These are phyloP conservation scores for Triticum aestivum DNA, from an alignment of 176 grass and related monocot genomes.

Conservation along the genomic window IWGSC_CS_RefSeq_v2.1 NC_057799.1:635255724-635256223, in stretches of 20 bases:
- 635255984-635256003: not conserved
- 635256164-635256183: not conserved
- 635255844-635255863: conserved; percentile 2
- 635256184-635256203: not conserved
- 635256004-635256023: not conserved
- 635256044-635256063: not conserved
- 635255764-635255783: not conserved
- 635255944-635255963: not conserved
- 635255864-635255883: not conserved
- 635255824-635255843: conserved; percentile 28
- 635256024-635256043: not conserved
- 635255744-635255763: conserved; percentile 3
- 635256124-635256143: not conserved
- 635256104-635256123: not conserved
- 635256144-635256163: not conserved
- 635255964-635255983: not conserved
- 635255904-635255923: not conserved
- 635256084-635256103: not conserved
- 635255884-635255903: not conserved
- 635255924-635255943: not conserved
- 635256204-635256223: not conserved
- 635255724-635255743: conserved; percentile 42
- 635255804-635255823: conserved; percentile 39
- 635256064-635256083: not conserved
- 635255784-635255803: conserved; percentile 40